Evolutionary conservation across 495 filamentous ascomycete genomes (phyloP), one percentile per base, ranked within the genome.

Genomic region (Aspergillus steynii): DNA sequence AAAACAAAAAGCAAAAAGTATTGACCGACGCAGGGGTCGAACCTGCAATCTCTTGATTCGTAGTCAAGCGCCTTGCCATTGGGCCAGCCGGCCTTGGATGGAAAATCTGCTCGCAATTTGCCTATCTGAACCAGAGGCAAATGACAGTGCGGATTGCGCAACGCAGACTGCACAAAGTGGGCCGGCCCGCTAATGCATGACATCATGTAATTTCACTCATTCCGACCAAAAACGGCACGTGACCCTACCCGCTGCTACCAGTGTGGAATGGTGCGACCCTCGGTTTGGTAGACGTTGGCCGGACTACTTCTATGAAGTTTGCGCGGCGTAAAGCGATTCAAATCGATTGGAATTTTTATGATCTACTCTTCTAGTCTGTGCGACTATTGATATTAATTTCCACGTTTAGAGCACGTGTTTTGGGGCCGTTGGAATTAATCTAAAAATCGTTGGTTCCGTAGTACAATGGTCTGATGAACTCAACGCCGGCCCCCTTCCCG

Each of bases 61-160:
- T 85, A 86, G 84, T 86, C 84, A 86, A 86, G 84, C 83, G 83
- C 83, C 84, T 86, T 86, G 79, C 84, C 84, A 86, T 86, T 86
- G 80, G 82, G 82, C 83, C 82, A 86, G 76, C 76, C 68, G 74
- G 71, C 73, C 73, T 57, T 42, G 9, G 37, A 15, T 42, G 37
- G 14, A 15, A 15, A 10, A 1, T 42, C 12, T 3, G 9, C 37
- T 1, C 9, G 14, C 3, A 15, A 42, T 42, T 15, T 42, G 37
- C 37, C 9, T 10, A 10, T 1, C 12, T 15, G 12, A 42, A 1
- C 37, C 37, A 10, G 10, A 2, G 1, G 4, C 37, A 42, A 42
- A 42, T 42, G 37, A 42, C 9, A 12, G 31, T 34, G 31, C 1
- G 37, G 12, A 10, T 10, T 42, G 37, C 37, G 7, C 9, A 12